Conservation (phyloP, 208 protist species). For the Acanthamoeba sp. region DNA sequence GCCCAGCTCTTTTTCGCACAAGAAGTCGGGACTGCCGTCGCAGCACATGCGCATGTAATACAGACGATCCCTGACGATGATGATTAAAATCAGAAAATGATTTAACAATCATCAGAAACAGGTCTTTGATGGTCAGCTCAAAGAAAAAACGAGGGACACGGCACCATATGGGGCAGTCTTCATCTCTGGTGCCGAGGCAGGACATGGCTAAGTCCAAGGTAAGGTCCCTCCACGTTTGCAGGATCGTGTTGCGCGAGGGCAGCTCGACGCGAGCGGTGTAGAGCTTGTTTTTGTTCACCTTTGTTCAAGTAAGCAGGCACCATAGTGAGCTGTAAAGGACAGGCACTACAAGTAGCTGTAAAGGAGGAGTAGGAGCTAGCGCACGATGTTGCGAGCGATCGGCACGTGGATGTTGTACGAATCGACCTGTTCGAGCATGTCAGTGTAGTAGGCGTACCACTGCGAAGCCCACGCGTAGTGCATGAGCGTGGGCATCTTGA, state of each 20-base stretch:
- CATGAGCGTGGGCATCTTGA: conserved; percentile 70
- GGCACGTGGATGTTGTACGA: not conserved
- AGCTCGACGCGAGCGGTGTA: conserved; percentile 1
- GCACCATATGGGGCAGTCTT: conserved; percentile 60
- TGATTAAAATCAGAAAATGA: not conserved
- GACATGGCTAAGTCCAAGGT: conserved; percentile 27
- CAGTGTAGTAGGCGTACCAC: conserved; percentile 62
- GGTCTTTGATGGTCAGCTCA: not conserved
- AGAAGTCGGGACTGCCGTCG: not conserved
- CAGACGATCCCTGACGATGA: not conserved
- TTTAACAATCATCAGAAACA: not conserved
- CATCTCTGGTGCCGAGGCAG: conserved; percentile 37
- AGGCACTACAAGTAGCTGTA: not conserved
- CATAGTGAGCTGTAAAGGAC: not conserved
- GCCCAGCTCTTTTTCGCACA: conserved; percentile 12
- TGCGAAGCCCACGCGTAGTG: conserved; percentile 69
- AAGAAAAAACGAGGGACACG: not conserved
- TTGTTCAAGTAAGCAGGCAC: not conserved
- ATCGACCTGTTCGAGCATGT: not conserved
- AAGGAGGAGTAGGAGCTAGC: not conserved
- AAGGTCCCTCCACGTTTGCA: not conserved
- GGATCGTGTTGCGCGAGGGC: not conserved
- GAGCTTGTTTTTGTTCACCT: not conserved
- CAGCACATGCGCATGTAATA: conserved; percentile 13
- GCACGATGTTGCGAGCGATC: conserved; percentile 10